These are phyloP conservation scores for Ceratocystis lukuohia DNA, from an alignment of 2,329 filamentous ascomycete species.

Conservation along the genomic window DNA sequence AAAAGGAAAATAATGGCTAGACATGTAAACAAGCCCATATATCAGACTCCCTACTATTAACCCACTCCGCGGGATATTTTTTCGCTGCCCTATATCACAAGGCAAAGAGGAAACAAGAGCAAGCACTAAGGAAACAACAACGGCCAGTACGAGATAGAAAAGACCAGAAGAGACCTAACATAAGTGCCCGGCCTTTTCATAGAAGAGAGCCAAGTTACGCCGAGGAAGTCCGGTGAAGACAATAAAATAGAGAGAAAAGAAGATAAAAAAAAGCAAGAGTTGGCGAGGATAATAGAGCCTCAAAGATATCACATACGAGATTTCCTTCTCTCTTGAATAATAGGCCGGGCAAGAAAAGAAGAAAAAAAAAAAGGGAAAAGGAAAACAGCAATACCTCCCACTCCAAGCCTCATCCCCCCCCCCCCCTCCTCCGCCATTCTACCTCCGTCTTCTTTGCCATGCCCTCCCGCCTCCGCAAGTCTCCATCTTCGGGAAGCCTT, in stretches of 20 bases:
- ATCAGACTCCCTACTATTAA: not conserved
- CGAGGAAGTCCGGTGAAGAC: not conserved
- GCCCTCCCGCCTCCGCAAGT: not conserved
- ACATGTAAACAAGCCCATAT: not conserved
- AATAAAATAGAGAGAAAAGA: not conserved
- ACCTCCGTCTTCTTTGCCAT: not conserved
- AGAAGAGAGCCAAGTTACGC: not conserved
- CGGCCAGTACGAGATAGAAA: not conserved
- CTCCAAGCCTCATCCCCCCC: not conserved
- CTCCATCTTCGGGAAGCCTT: slow-evolving; percentile 2
- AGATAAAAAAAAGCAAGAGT: not conserved
- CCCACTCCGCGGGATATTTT: not conserved
- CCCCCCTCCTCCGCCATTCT: not conserved
- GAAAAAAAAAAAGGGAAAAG: not conserved
- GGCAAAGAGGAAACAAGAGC: slow-evolving; percentile 2
- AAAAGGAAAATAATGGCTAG: not conserved
- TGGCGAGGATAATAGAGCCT: not conserved
- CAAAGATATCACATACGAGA: not conserved
- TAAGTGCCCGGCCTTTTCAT: slow-evolving; percentile 6
- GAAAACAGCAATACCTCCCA: not conserved
- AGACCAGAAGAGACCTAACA: not conserved
- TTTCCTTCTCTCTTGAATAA: not conserved
- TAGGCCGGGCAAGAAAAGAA: not conserved
- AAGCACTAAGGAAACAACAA: not conserved
- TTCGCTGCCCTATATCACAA: not conserved